A percentile compares a stretch with the other conserved stretches of the same genome.
These are phyloP conservation scores for Pyrenopolyporus hunteri DNA, from an alignment of 495 filamentous ascomycete genomes.

Conservation along the genomic window DNA sequence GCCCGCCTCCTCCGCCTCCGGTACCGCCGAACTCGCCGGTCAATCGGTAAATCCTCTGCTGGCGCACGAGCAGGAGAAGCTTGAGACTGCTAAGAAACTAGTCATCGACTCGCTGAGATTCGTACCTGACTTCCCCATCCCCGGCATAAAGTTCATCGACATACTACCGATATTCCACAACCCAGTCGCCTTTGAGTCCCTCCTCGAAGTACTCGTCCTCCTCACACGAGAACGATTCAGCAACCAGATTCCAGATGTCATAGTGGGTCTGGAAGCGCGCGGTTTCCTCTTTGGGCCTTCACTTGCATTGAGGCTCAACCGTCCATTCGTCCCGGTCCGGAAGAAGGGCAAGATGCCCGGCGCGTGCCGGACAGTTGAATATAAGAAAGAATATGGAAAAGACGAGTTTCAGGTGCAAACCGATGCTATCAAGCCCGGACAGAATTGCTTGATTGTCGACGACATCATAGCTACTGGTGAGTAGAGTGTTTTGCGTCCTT, in stretches of 20 bases:
- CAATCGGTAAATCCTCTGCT: slow-evolving; percentile 71
- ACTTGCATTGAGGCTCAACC: slow-evolving; percentile 81
- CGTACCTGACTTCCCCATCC: slow-evolving; percentile 92
- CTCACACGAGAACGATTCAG: slow-evolving; percentile 66
- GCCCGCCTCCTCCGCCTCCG: slow-evolving; percentile 68
- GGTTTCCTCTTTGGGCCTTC: slow-evolving; percentile 96
- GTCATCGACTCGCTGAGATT: slow-evolving; percentile 61
- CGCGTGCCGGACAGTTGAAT: slow-evolving; percentile 78
- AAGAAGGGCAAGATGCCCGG: slow-evolving; percentile 98
- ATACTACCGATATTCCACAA: slow-evolving; percentile 95
- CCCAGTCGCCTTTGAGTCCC: slow-evolving; percentile 71
- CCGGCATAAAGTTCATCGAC: slow-evolving; percentile 96
- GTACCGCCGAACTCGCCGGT: slow-evolving; percentile 88
- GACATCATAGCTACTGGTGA: slow-evolving; percentile 98
- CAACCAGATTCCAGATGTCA: slow-evolving; percentile 74
- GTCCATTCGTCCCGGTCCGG: slow-evolving; percentile 91
- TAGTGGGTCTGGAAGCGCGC: slow-evolving; percentile 91
- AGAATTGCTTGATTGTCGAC: slow-evolving; percentile 91
- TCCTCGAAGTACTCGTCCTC: slow-evolving; percentile 87
- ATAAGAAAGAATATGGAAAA: slow-evolving; percentile 94
- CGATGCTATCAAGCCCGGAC: slow-evolving; percentile 81
- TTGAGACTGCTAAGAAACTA: slow-evolving; percentile 39
- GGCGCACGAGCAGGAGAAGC: slow-evolving; percentile 38
- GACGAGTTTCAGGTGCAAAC: slow-evolving; percentile 97
- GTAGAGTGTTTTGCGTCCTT: slow-evolving; percentile 40